A percentile compares a stretch with the other conserved stretches of the same genome.
phyloP scores from a whole-genome alignment of 306 rosid species.

The Alnus rubra region DNA sequence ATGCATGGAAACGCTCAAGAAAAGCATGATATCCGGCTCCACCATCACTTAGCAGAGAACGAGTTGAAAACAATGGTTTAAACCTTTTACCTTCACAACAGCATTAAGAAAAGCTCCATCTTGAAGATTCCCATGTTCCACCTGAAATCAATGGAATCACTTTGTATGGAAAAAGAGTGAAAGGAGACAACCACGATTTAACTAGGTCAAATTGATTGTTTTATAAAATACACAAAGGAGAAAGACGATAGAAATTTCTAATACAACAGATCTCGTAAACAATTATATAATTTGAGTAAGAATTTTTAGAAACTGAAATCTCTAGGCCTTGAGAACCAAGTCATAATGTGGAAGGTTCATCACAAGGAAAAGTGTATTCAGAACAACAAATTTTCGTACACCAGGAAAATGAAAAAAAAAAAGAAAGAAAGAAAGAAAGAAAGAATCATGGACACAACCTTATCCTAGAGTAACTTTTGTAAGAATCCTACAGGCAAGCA shows the following conservation, averaged over 20 bases:
- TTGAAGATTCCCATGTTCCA: conserved; percentile 61
- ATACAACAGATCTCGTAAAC: not conserved
- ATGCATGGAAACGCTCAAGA: conserved; percentile 14
- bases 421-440: too few relatives aligned
- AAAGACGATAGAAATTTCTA: not conserved
- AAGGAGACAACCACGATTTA: too few relatives aligned
- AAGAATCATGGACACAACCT: not conserved
- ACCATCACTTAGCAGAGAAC: not conserved
- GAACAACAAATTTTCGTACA: not conserved
- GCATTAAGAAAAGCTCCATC: conserved; percentile 83
- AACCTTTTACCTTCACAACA: conserved; percentile 79
- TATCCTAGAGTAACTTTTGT: not conserved
- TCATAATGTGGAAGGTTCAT: not conserved
- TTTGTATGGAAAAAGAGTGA: conserved; percentile 10
- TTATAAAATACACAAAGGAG: not conserved
- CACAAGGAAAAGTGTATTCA: not conserved
- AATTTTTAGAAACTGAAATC: not conserved
- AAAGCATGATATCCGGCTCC: not conserved
- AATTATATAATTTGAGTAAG: not conserved
- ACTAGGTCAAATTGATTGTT: too few relatives aligned
- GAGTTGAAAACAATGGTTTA: not conserved
- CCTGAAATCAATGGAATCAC: conserved; percentile 52
- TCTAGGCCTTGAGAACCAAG: not conserved
- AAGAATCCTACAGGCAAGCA: not conserved
- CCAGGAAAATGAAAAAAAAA: not conserved